Evolutionary conservation across 1,284 basidiomycete genomes (phyloP).

Genomic region (Tylopilus sp.): DNA sequence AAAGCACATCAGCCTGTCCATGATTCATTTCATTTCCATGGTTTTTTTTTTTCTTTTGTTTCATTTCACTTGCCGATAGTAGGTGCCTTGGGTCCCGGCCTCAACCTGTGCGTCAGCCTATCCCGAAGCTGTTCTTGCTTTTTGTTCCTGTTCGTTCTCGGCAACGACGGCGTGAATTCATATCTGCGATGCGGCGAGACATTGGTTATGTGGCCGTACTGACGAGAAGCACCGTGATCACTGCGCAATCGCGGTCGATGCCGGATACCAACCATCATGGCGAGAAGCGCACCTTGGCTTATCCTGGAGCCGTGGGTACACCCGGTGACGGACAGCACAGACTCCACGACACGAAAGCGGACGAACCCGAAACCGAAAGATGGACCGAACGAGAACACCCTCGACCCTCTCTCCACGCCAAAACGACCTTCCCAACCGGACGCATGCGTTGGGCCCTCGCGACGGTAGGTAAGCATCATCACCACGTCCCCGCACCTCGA

Average conservation of each 20-base stretch:
- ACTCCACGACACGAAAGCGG: background rate
- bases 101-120: slow-evolving; percentile 2
- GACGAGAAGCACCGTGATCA: background rate
- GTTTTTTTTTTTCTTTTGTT: background rate
- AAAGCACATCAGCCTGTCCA: background rate
- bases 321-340: background rate
- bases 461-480: too few relatives aligned
- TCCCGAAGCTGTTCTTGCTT: background rate
- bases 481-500: too few relatives aligned
- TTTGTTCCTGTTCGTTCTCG: background rate
- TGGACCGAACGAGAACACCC: too few relatives aligned
- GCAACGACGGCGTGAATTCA: slow-evolving; percentile 3
- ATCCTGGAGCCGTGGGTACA: background rate
- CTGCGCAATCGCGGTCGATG: slow-evolving; percentile 14
- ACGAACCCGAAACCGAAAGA: background rate
- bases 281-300: background rate
- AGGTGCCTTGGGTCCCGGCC: background rate
- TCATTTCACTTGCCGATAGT: background rate
- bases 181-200: slow-evolving; percentile 8
- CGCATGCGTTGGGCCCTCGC: too few relatives aligned
- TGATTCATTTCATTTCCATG: slow-evolving; percentile 1
- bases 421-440: too few relatives aligned
- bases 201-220: background rate
- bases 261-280: slow-evolving; percentile 4
- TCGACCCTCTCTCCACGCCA: too few relatives aligned